Base-by-base conservation (phyloP, 805 yeast genomes). In the Barnettozyma wickerhamii region DNA sequence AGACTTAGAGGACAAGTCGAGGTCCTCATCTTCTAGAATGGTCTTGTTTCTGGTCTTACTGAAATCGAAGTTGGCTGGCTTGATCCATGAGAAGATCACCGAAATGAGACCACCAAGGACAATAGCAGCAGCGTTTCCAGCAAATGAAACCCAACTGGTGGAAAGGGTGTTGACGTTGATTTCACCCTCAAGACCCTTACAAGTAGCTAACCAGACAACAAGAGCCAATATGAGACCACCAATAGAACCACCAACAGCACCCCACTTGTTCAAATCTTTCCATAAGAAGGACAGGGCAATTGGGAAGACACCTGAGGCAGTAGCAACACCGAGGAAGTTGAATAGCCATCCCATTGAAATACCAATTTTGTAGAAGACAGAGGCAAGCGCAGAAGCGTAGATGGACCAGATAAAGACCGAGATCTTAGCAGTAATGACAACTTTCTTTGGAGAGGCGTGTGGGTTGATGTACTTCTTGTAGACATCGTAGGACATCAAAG, bases 401-500 rank as follows among this genome's bases (percentile, higher is more conserved):
- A 66, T 28, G 2, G 48, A 68, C 71, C 64, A 64, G 27, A 60
- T 47, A 20, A 72, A 62, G 29, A 72, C 76, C 12, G 67, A 56
- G 15, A 61, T 46, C 45, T 72, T 75, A 1, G 76, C 68, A 4
- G 65, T 68, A 19, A 56, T 51, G 28, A 71, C 64, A 48, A 72
- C 63, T 37, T 66, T 62, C 19, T 56, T 54, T 37, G 71, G 69
- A n/a, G 63, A 50, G 9, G 77, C 77, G 4, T 56, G 45, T 35
- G 66, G 66, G 34, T 65, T 66, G 42, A 69, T 50, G 51, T 71
- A 72, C 36, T 66, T 61, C 50, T 68, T 64, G 57, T 64, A 72
- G 41, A 71, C 62, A 52, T 72, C 78, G 48, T 67, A 72, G 3
- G 76, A 69, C 30, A 71, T 45, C 48, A 68, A 56, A 4, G 72